Percentiles rank a stretch among this genome's conserved stretches.
These are phyloP conservation scores for Cladosporium halotolerans DNA, from an alignment of 2,329 filamentous ascomycete species.

Conservation along the genomic window DNA sequence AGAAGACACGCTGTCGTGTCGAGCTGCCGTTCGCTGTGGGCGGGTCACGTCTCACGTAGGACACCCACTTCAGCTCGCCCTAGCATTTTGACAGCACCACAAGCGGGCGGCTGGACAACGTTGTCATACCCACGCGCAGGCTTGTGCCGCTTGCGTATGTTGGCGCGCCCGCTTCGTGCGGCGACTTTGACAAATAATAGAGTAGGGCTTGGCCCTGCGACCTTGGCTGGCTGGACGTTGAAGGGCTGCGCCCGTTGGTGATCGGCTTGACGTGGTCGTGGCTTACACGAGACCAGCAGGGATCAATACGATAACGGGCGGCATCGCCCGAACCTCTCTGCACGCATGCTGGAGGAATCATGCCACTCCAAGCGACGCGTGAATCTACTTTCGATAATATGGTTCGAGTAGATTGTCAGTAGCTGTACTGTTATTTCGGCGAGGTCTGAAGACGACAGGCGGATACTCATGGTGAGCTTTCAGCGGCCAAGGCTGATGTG, in stretches of 20 bases:
- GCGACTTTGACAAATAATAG: slow-evolving; percentile 3
- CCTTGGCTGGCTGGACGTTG: slow-evolving; percentile 1
- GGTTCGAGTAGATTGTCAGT: no score
- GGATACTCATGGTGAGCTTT: no score
- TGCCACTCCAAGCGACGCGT: no score
- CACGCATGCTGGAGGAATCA: no score
- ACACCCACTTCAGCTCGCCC: slow-evolving; percentile 4
- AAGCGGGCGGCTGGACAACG: not conserved
- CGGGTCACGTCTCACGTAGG: not conserved
- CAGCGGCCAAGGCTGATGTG: no score
- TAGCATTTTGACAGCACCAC: no score
- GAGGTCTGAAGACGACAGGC: no score
- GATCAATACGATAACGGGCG: slow-evolving; percentile 3
- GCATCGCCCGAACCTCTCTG: no score
- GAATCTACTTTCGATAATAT: no score
- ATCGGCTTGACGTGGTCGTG: slow-evolving; percentile 9
- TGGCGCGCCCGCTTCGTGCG: not conserved
- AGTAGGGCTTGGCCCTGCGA: not conserved
- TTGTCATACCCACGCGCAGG: not conserved
- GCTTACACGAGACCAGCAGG: slow-evolving; percentile 9
- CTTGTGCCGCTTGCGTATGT: not conserved
- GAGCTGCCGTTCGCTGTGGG: slow-evolving; percentile 8
- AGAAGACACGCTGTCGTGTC: slow-evolving; percentile 6
- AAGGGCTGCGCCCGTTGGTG: not conserved
- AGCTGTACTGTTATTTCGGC: no score